A percentile compares a stretch with the other conserved stretches of the same genome.
Conservation (phyloP, 352 stramenopile genomes). For the Globisporangium okanoganense region DNA sequence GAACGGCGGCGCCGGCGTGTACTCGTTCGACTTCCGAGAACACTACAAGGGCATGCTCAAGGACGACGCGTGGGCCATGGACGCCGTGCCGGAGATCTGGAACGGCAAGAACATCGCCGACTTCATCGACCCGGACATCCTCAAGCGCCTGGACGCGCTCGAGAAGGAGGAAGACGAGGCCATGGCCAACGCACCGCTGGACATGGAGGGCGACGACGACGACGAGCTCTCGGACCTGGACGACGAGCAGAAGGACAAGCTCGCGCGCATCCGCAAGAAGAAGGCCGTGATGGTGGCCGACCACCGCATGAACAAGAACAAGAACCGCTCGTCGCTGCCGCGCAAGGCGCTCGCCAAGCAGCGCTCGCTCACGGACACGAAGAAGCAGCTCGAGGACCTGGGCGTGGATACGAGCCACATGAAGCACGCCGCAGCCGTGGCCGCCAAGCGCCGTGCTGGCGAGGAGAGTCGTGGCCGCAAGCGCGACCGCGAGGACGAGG, state of each 20-base stretch:
- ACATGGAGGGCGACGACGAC: constrained; percentile 83
- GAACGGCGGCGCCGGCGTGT: constrained; percentile 97
- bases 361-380: constrained; percentile 73
- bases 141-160: constrained; percentile 93
- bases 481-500: constrained; percentile 67
- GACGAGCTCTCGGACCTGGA: constrained; percentile 91
- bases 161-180: constrained; percentile 97
- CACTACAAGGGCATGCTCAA: constrained; percentile 96
- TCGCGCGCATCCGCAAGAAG: constrained; percentile 78
- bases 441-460: constrained; percentile 56
- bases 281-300: constrained; percentile 81
- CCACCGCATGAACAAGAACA: constrained; percentile 94
- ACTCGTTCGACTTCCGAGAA: constrained; percentile 96
- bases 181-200: constrained; percentile 87
- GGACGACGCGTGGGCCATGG: constrained; percentile 95
- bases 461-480: constrained; percentile 84
- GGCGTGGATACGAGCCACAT: constrained; percentile 91
- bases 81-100: constrained; percentile 99
- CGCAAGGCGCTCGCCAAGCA: constrained; percentile 83
- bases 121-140: constrained; percentile 98
- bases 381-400: constrained; percentile 89
- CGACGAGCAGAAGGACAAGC: constrained; percentile 94
- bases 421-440: constrained; percentile 80
- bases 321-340: constrained; percentile 90
- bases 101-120: constrained; percentile 99